phyloP scores from a whole-genome alignment of 2,329 filamentous ascomycete genomes.

The Fusarium armeniacum region DNA sequence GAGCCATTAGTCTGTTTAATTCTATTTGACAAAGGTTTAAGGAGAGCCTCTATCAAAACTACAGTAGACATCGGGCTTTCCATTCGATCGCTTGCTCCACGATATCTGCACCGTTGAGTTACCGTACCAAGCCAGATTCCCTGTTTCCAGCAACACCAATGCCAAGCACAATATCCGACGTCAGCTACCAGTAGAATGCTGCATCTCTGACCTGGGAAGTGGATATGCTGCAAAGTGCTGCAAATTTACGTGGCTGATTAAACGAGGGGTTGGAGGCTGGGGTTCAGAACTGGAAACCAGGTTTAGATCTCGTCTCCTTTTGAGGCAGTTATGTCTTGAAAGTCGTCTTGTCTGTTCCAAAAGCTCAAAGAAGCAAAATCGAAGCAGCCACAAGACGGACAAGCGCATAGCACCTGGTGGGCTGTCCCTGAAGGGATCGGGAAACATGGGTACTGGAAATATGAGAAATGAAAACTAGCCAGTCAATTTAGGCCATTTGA shows the following conservation, averaged over 20 bases:
- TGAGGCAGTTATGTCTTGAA: constrained; percentile 24
- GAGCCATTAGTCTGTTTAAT: constrained; percentile 15
- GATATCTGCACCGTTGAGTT: constrained; percentile 32
- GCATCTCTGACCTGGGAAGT: constrained; percentile 29
- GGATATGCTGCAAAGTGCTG: constrained; percentile 32
- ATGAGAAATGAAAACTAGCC: not conserved
- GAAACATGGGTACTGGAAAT: not conserved
- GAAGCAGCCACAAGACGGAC: constrained; percentile 32
- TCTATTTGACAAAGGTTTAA: constrained; percentile 11
- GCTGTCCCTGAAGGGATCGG: not conserved
- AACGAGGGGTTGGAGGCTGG: constrained; percentile 47
- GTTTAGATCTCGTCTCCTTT: constrained; percentile 31
- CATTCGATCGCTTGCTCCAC: constrained; percentile 26
- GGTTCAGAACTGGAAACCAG: constrained; percentile 19
- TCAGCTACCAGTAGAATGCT: constrained; percentile 33
- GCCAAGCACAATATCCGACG: constrained; percentile 38
- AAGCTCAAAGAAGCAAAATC: constrained; percentile 32
- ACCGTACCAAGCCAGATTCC: constrained; percentile 30
- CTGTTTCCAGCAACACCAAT: constrained; percentile 38
- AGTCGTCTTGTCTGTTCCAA: constrained; percentile 9
- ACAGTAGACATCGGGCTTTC: constrained; percentile 20
- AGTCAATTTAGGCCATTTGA: not conserved
- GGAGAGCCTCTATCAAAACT: constrained; percentile 20
- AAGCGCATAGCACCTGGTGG: constrained; percentile 15
- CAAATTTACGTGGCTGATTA: constrained; percentile 49